Base-by-base conservation (phyloP, 805 yeast species). In the Teunomyces cretensis region DNA sequence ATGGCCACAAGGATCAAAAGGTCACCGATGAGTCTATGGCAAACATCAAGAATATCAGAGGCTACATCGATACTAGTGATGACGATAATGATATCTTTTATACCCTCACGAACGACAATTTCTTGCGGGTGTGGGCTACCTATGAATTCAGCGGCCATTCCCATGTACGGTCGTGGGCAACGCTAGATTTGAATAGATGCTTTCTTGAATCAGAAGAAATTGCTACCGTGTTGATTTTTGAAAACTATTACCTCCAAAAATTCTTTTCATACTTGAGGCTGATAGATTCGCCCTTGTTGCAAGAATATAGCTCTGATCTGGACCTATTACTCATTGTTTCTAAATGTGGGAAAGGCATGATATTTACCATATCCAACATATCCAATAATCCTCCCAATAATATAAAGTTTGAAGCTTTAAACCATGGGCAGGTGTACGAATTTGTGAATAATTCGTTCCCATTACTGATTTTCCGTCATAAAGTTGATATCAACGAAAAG, bases 81-180 rank as follows among this genome's bases (percentile, higher is more conserved):
- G 74, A 70, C 33, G 51, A 67, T 28, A 54, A 61, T 6, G 75
- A 69, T 37, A 47, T 67, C 9, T 64, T 90, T 5, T 89, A 84
- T 58, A 81, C 96, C 0, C 54, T 83, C n/a, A 68, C 85, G 24
- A 65, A 74, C 13, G 89, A 86, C 54, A 65, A 74, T 6, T 70
- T 74, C 9, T 56, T 91, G 36, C 70, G 89, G 24, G 75, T 86
- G 0, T 89, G 91, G 88, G 77, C 86, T 0, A 77, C 84, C 14
- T 80, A 76, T 60, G 86, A 82, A 49, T 65, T 74, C 43, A 83
- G 78, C 31, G 77, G 76, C n/a, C 81, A 78, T 32, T 78, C 75
- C 44, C 76, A 75, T 37, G 72, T 83, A 15, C 81, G 74, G 48
- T 67, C 71, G 38, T 82, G 88, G 81, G 84, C 84, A 1, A 64